Evolutionary conservation across 164 flowering plant species (phyloP), one percentile per base, ranked within the genome.

Genomic region (Umbellularia californica): DNA sequence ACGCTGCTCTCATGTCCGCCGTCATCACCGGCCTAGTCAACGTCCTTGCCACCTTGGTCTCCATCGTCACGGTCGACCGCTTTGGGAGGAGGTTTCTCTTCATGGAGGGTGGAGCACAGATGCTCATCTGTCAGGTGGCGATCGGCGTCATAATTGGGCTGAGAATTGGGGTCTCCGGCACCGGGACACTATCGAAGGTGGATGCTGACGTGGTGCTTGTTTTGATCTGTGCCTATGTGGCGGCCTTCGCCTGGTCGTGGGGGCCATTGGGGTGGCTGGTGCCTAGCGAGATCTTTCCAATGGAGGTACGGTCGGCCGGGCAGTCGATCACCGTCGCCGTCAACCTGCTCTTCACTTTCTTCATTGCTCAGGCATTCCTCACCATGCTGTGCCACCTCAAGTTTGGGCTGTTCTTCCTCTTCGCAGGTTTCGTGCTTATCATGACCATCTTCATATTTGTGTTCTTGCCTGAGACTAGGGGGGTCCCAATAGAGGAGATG

Each of bases 391-490:
- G 81, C 71, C 78, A 75, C 73, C 51, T 79, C 70, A 79, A 79
- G 60, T 79, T 67, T 68, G 78, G 78, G 70, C 64, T 79, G 55
- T 79, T 79, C 78, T 75, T 75, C 75, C 75, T 79, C 76, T 79
- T 79, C 24, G 78, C 64, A 1, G 75, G 41, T 27, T 79, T 58
- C n/a, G 78, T 72, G 30, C 19, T 79, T 19, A 24, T 75, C 20
- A 72, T 72, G 78, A 79, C 81, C 30, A 41, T 75, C 22, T 79
- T 79, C 73, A 75, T 79, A 58, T 75, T 9, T 75, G 67, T 79
- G 69, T 79, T 79, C 76, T 17, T 79, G 70, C 81, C 81, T 2
- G 81, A 79, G 76, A 79, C 81, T 11, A 79, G 68, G 76, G 68
- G 72, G 13, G 70, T 79, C 2, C 81, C 76, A 2, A 79, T 79